These are phyloP conservation scores for Baudoinia panamericana DNA, from an alignment of 495 filamentous ascomycete species.

Conservation along the genomic window DNA sequence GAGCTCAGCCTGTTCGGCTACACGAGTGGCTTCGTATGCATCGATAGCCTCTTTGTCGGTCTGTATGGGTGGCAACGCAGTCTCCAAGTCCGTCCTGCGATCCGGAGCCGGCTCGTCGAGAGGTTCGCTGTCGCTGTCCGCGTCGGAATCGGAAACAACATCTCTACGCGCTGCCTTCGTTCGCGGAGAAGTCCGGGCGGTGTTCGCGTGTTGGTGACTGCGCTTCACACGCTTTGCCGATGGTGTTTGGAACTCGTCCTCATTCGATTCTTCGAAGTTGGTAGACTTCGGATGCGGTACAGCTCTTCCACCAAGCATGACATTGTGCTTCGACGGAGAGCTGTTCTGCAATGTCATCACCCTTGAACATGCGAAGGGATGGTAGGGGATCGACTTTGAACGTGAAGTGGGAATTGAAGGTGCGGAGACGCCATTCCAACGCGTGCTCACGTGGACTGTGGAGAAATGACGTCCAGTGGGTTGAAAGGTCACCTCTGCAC, in stretches of 20 bases:
- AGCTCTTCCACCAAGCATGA: slow-evolving; percentile 25
- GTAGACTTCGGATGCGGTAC: slow-evolving; percentile 27
- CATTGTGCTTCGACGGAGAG: slow-evolving; percentile 29
- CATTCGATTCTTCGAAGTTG: slow-evolving; percentile 20
- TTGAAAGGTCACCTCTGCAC: background rate
- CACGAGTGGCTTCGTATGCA: slow-evolving; percentile 57
- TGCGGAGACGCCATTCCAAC: background rate
- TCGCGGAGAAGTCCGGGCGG: background rate
- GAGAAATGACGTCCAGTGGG: background rate
- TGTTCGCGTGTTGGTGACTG: background rate
- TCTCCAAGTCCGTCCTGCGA: slow-evolving; percentile 60
- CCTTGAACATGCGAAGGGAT: too few relatives aligned
- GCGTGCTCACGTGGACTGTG: background rate
- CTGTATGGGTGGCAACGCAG: slow-evolving; percentile 53
- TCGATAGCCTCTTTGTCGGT: slow-evolving; percentile 59
- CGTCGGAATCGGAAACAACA: slow-evolving; percentile 26
- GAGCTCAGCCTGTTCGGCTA: slow-evolving; percentile 31
- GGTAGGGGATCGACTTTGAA: too few relatives aligned
- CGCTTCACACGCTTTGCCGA: slow-evolving; percentile 24
- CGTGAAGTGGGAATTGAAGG: slow-evolving; percentile 9
- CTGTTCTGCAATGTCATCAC: slow-evolving; percentile 21
- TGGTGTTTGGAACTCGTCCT: slow-evolving; percentile 18
- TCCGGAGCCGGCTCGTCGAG: slow-evolving; percentile 20
- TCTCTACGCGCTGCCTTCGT: background rate
- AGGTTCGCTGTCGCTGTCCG: slow-evolving; percentile 23